Evolutionary conservation across 306 rosid species (phyloP).

Genomic region (Cucumis sativus): DNA sequence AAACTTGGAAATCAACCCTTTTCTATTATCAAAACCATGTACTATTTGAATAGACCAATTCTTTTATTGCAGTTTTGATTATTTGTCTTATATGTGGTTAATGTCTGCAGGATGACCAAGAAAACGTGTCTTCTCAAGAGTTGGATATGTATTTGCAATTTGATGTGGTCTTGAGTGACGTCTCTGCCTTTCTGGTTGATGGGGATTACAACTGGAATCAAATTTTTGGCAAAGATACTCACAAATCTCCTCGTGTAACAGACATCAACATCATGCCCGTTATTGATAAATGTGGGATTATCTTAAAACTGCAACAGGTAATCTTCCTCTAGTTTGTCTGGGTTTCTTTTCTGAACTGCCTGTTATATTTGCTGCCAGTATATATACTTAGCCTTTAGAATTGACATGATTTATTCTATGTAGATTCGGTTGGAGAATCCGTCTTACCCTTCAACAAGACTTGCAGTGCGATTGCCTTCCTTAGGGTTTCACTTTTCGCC

Average conservation of each 20-base stretch:
- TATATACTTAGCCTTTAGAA: not conserved
- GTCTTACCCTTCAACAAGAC: constrained; percentile 61
- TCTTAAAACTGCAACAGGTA: constrained; percentile 81
- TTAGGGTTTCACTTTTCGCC: constrained; percentile 92
- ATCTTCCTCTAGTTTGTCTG: not conserved
- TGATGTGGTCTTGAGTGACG: constrained; percentile 77
- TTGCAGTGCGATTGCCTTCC: constrained; percentile 78
- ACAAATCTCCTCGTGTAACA: constrained; percentile 20
- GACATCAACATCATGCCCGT: constrained; percentile 53
- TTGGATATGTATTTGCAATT: constrained; percentile 69
- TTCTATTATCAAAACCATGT: not conserved
- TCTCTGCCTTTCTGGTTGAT: constrained; percentile 90
- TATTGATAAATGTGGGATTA: constrained; percentile 75
- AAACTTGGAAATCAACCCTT: not conserved
- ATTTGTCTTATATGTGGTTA: not conserved
- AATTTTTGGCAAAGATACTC: constrained; percentile 21
- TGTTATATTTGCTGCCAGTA: not conserved
- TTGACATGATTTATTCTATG: constrained; percentile 6
- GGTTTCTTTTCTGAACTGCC: not conserved
- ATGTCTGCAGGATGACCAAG: constrained; percentile 51
- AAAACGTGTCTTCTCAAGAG: constrained; percentile 41
- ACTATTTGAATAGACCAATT: not conserved
- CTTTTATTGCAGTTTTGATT: not conserved
- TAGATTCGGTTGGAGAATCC: constrained; percentile 70
- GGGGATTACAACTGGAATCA: constrained; percentile 83